phyloP scores from a whole-genome alignment of 1,139 yeast species.

The Candida frijolesensis region DNA sequence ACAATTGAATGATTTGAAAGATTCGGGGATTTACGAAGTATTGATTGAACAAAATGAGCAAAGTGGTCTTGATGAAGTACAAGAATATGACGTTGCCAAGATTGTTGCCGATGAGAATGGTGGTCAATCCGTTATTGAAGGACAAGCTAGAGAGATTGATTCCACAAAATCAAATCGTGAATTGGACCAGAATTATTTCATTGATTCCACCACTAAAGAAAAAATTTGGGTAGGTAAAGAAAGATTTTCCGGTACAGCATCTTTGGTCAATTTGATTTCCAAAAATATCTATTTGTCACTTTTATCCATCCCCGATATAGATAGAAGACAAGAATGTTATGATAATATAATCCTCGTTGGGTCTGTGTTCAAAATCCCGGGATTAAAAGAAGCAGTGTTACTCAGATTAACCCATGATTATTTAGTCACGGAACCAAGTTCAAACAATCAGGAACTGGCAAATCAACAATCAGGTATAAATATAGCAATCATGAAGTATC shows the following conservation, averaged over 20 bases:
- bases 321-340: conserved; percentile 81
- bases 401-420: conserved; percentile 62
- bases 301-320: conserved; percentile 60
- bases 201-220: conserved; percentile 56
- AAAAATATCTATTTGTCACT: conserved; percentile 57
- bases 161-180: conserved; percentile 54
- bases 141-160: conserved; percentile 22
- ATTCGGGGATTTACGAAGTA: conserved; percentile 76
- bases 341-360: conserved; percentile 84
- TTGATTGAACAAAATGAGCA: conserved; percentile 57
- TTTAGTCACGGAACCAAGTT: conserved; percentile 39
- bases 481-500: conserved; percentile 47
- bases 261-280: conserved; percentile 57
- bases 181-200: conserved; percentile 66
- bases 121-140: conserved; percentile 8
- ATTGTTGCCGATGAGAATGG: conserved; percentile 60
- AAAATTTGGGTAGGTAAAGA: conserved; percentile 75
- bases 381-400: conserved; percentile 73
- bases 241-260: conserved; percentile 77
- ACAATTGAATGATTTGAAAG: conserved; percentile 77
- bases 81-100: conserved; percentile 85
- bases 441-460: conserved; percentile 17
- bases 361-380: conserved; percentile 70
- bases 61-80: conserved; percentile 59
- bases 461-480: conserved; percentile 27